These are phyloP conservation scores for Boletus sensibilis DNA, from an alignment of 768 basidiomycete genomes.

Conservation along the genomic window DNA sequence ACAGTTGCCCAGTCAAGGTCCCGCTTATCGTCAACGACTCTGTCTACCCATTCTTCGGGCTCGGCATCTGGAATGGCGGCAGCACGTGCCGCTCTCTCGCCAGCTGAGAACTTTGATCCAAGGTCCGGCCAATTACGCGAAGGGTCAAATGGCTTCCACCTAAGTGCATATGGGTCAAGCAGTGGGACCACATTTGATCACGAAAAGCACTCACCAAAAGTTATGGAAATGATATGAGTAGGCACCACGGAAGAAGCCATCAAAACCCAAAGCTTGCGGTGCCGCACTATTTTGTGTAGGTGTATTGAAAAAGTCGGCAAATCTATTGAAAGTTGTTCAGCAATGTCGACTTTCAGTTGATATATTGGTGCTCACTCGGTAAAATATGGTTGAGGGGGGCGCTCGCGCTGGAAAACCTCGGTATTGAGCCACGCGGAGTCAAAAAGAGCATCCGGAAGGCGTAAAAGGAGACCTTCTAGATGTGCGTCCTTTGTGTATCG, in stretches of 20 bases:
- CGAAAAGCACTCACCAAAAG: conserved; percentile 61
- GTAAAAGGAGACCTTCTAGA: conserved; percentile 77
- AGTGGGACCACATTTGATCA: not conserved
- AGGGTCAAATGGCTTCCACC: conserved; percentile 97
- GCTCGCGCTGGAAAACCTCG: conserved; percentile 85
- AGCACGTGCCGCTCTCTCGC: conserved; percentile 66
- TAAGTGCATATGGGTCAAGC: conserved; percentile 29
- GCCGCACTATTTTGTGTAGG: conserved; percentile 71
- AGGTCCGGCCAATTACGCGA: conserved; percentile 95
- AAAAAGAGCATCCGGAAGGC: conserved; percentile 93
- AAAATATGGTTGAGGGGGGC: conserved; percentile 95
- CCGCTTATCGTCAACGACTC: conserved; percentile 62
- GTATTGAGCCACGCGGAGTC: conserved; percentile 97
- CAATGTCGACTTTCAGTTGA: not conserved
- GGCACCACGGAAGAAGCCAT: conserved; percentile 94
- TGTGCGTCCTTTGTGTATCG: conserved; percentile 88
- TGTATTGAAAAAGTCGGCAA: conserved; percentile 86
- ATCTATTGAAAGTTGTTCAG: conserved; percentile 44
- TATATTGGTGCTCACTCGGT: conserved; percentile 54
- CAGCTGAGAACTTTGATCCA: conserved; percentile 71
- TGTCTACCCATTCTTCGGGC: conserved; percentile 39
- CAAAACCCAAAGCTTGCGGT: conserved; percentile 85
- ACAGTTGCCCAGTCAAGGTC: conserved; percentile 94
- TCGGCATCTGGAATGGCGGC: conserved; percentile 35
- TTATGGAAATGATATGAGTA: conserved; percentile 98